phyloP scores from a whole-genome alignment of 805 yeast genomes.

The Hanseniaspora pseudoguilliermondii region DNA sequence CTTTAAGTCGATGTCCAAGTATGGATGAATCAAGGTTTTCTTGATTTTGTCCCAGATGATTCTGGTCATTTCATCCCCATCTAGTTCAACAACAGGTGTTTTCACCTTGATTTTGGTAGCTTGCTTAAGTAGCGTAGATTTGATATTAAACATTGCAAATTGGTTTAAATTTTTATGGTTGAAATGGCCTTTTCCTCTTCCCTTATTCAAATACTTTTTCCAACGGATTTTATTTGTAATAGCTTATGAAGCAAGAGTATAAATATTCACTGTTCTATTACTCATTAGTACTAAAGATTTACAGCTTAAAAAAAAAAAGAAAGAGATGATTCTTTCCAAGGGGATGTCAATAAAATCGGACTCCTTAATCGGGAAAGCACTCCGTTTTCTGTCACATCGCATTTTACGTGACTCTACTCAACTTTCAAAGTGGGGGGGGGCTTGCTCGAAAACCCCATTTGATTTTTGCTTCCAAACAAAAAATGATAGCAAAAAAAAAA shows the following conservation, averaged over 20 bases:
- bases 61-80: conserved; percentile 81
- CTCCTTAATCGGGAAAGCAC: background rate
- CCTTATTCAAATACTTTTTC: background rate
- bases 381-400: no score
- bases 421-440: no score
- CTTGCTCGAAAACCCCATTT: no score
- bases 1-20: conserved; percentile 58
- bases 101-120: conserved; percentile 52
- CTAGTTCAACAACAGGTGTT: conserved; percentile 64
- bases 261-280: no score
- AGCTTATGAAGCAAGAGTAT: no score
- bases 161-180: background rate
- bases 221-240: no score
- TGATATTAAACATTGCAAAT: conserved; percentile 12
- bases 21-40: conserved; percentile 53
- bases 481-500: no score
- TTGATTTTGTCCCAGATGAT: conserved; percentile 71
- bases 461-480: no score
- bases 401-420: no score
- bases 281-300: no score
- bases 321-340: background rate
- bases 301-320: background rate
- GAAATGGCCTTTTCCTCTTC: no score
- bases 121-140: conserved; percentile 23
- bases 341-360: background rate